A percentile compares a stretch with the other conserved stretches of the same genome.
These are phyloP conservation scores for Podospora australis DNA, from an alignment of 495 filamentous ascomycete species.

Conservation along the genomic window DNA sequence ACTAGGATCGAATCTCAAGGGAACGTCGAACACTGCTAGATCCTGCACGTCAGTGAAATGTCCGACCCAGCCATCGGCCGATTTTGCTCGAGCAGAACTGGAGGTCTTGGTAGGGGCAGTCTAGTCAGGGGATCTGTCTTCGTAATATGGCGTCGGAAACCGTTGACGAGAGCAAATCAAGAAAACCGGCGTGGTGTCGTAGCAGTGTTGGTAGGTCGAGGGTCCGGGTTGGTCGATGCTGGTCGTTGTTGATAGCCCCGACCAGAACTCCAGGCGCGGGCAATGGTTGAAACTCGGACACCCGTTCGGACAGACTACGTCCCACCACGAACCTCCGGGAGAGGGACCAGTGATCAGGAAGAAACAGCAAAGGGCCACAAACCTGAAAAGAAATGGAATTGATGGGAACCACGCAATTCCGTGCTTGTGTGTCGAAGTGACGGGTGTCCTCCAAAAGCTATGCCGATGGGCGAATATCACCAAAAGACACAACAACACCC, in stretches of 20 bases:
- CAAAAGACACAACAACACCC: slow-evolving; percentile 19
- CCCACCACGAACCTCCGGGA: too few relatives aligned
- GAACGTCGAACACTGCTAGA: slow-evolving; percentile 21
- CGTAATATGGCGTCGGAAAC: not conserved
- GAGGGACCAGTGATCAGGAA: not conserved
- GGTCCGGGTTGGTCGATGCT: not conserved
- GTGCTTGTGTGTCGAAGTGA: slow-evolving; percentile 10
- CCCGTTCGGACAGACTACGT: too few relatives aligned
- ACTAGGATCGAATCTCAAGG: slow-evolving; percentile 18
- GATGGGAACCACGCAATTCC: slow-evolving; percentile 10
- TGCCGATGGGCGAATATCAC: slow-evolving; percentile 10
- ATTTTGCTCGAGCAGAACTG: too few relatives aligned
- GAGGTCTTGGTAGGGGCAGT: too few relatives aligned
- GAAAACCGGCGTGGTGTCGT: too few relatives aligned
- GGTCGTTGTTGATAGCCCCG: too few relatives aligned
- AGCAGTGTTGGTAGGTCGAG: too few relatives aligned
- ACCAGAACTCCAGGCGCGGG: too few relatives aligned
- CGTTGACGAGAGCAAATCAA: not conserved
- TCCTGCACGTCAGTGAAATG: not conserved
- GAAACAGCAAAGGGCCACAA: slow-evolving; percentile 9
- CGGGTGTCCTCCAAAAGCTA: slow-evolving; percentile 14
- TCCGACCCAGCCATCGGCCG: too few relatives aligned
- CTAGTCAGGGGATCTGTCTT: too few relatives aligned
- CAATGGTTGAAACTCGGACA: not conserved
- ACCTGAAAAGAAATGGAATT: slow-evolving; percentile 22